Percentiles rank a stretch among this genome's conserved stretches.
Conservation (phyloP, 1,284 basidiomycete genomes). For the Cystobasidiaceae sp. region DNA sequence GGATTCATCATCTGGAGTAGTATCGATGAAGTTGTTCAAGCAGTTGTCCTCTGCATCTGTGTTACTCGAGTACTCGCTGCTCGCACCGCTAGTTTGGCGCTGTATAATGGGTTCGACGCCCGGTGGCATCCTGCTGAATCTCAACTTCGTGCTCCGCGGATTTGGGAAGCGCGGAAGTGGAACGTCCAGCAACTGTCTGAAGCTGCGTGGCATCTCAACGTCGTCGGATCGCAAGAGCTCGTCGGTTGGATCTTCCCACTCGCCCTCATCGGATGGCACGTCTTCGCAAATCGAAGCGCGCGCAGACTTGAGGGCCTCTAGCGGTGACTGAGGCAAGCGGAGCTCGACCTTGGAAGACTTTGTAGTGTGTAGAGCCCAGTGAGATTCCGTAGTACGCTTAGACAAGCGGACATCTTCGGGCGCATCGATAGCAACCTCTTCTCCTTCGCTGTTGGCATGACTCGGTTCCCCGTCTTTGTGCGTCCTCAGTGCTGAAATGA, state of each 20-base stretch:
- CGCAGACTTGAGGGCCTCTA: conserved; percentile 11
- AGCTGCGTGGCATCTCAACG: background rate
- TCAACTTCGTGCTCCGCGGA: background rate
- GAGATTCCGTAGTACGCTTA: background rate
- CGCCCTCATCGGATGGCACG: conserved; percentile 12
- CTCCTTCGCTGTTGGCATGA: background rate
- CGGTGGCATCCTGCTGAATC: background rate
- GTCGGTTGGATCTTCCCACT: background rate
- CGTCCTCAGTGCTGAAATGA: background rate
- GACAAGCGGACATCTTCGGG: background rate
- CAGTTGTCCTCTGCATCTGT: background rate
- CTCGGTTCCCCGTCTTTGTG: background rate
- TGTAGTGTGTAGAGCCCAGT: background rate
- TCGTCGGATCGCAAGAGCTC: background rate
- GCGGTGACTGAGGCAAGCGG: conserved; percentile 10
- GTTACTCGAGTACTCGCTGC: background rate
- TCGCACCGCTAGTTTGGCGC: background rate
- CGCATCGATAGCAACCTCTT: background rate
- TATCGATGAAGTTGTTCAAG: conserved; percentile 19
- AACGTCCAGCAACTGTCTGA: background rate
- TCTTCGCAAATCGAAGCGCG: conserved; percentile 21
- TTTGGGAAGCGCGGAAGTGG: conserved; percentile 3
- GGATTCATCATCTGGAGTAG: conserved; percentile 19
- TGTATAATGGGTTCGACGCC: background rate
- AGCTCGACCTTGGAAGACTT: background rate